These are phyloP conservation scores for Apiotrichum gamsii DNA, from an alignment of 1,284 basidiomycete genomes.

Conservation along the genomic window DNA sequence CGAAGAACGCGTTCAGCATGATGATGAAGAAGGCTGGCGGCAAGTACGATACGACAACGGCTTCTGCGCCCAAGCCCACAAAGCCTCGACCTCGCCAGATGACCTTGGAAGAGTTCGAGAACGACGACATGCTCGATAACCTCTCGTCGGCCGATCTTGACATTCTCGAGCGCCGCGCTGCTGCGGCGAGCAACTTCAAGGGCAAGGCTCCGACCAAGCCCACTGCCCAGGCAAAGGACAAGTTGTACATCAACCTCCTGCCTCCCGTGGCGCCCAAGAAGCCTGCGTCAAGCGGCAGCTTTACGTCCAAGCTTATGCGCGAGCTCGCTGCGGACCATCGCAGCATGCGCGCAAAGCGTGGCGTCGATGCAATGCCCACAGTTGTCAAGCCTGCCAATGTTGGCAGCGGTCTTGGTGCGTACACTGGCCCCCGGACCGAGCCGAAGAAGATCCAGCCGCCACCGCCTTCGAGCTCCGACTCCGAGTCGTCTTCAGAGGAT, in stretches of 20 bases:
- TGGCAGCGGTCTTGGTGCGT: slow-evolving; percentile 38
- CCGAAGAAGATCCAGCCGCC: slow-evolving; percentile 19
- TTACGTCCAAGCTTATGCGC: slow-evolving; percentile 32
- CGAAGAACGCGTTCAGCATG: slow-evolving; percentile 42
- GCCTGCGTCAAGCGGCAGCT: slow-evolving; percentile 4
- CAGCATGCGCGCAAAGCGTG: slow-evolving; percentile 6
- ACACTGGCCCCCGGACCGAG: slow-evolving; percentile 22
- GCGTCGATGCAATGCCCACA: slow-evolving; percentile 16
- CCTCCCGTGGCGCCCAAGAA: slow-evolving; percentile 20
- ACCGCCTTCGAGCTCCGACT: slow-evolving; percentile 40
- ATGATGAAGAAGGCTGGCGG: slow-evolving; percentile 42
- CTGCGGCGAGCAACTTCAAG: slow-evolving; percentile 14
- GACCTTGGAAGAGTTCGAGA: slow-evolving; percentile 32
- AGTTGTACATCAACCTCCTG: slow-evolving; percentile 34
- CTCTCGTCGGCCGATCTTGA: slow-evolving; percentile 37
- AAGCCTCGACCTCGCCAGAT: slow-evolving; percentile 16
- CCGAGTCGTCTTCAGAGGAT: slow-evolving; percentile 47
- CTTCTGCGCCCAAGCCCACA: neutral
- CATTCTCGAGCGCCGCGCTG: slow-evolving; percentile 37
- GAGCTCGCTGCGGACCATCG: slow-evolving; percentile 34
- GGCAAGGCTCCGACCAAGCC: slow-evolving; percentile 16
- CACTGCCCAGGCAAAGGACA: too few relatives aligned
- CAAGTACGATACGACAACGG: slow-evolving; percentile 6
- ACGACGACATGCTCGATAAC: slow-evolving; percentile 34
- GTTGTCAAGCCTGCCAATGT: slow-evolving; percentile 28